A percentile compares a stretch with the other conserved stretches of the same genome.
phyloP scores from a whole-genome alignment of 331 rosid genomes.

The Erythrophleum ivorense region DNA sequence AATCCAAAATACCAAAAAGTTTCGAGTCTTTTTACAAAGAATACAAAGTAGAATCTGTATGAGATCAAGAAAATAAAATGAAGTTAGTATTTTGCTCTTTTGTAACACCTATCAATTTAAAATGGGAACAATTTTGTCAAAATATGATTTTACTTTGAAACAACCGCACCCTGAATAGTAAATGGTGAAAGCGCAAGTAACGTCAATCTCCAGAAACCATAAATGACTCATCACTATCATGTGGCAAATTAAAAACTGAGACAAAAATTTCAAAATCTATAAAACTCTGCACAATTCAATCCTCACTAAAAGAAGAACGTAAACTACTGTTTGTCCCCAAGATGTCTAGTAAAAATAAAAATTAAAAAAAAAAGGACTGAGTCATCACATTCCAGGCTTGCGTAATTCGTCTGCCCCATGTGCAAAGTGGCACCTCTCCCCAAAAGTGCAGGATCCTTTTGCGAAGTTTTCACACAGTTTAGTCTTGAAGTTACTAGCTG shows the following conservation, averaged over 20 bases:
- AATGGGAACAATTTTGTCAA: too few species aligned
- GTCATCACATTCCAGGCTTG: slow-evolving; percentile 38
- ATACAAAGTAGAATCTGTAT: too few species aligned
- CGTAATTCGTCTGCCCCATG: slow-evolving; percentile 65
- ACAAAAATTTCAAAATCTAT: background rate
- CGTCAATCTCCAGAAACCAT: background rate
- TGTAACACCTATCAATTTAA: background rate
- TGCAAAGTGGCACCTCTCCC: slow-evolving; percentile 75
- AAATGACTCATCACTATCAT: background rate
- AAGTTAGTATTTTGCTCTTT: too few species aligned
- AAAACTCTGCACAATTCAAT: slow-evolving; percentile 17
- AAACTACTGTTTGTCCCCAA: background rate
- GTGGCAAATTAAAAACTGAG: background rate
- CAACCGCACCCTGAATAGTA: background rate
- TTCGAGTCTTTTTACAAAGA: too few species aligned
- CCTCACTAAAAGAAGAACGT: background rate
- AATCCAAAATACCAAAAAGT: too few species aligned
- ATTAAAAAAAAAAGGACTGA: background rate
- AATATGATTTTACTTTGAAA: background rate
- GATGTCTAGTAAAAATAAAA: background rate
- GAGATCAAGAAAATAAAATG: too few species aligned
- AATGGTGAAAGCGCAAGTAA: background rate
- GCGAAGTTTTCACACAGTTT: slow-evolving; percentile 66
- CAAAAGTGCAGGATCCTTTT: slow-evolving; percentile 70
- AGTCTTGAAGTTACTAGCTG: slow-evolving; percentile 61